Evolutionary conservation across 805 yeast genomes (phyloP).

Genomic region (Lipomyces sp.): DNA sequence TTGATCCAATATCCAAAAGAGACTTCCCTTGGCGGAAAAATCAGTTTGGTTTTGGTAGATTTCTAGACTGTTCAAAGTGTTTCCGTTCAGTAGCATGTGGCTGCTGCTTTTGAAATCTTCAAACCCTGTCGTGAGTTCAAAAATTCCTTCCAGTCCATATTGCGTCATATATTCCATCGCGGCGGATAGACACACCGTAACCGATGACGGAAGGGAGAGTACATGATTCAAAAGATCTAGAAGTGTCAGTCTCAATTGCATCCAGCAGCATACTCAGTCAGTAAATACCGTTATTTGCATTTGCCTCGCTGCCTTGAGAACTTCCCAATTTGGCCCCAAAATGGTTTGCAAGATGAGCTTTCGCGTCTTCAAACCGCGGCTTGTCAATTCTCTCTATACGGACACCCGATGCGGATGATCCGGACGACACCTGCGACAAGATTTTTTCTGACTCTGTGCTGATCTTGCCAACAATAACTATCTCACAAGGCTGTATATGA

Average conservation of each 20-base stretch:
- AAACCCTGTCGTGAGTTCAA: constrained; percentile 52
- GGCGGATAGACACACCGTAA: constrained; percentile 45
- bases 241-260: no score
- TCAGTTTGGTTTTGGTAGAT: constrained; percentile 66
- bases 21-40: constrained; percentile 57
- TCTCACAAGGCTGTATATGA: constrained; percentile 76
- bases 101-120: constrained; percentile 48
- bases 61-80: constrained; percentile 69
- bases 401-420: constrained; percentile 3
- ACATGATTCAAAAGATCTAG: constrained; percentile 30
- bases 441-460: constrained; percentile 39
- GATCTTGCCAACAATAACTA: constrained; percentile 48
- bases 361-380: constrained; percentile 16
- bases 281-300: not conserved
- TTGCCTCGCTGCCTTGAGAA: constrained; percentile 13
- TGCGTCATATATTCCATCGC: constrained; percentile 56
- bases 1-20: constrained; percentile 76
- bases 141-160: constrained; percentile 57
- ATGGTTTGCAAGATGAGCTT: not conserved
- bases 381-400: constrained; percentile 23
- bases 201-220: constrained; percentile 26
- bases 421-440: constrained; percentile 12
- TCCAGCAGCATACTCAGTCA: no score
- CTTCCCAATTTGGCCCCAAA: constrained; percentile 8
- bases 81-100: constrained; percentile 57